Conservation (phyloP, 1,139 yeast species). For the Magnusiomyces suaveolens region DNA sequence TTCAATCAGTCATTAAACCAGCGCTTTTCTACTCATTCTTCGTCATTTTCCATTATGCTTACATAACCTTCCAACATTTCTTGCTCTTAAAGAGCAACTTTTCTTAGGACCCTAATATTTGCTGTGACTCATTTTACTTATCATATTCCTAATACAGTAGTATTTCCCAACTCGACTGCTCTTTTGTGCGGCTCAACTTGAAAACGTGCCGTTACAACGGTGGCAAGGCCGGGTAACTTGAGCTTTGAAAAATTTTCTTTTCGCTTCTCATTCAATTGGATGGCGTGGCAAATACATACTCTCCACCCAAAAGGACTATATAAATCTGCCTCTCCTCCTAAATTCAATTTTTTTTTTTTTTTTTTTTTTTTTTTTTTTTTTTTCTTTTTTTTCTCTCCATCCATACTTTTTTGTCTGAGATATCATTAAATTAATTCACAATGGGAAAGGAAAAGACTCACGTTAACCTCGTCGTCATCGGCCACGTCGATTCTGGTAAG, state of each 20-base stretch:
- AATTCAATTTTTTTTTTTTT: too few species aligned
- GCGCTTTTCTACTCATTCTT: too few species aligned
- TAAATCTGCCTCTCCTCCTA: conserved; percentile 5
- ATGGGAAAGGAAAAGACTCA: conserved; percentile 89
- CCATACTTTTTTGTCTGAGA: conserved; percentile 38
- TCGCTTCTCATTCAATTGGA: too few species aligned
- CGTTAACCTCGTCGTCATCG: conserved; percentile 98
- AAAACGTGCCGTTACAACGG: background rate
- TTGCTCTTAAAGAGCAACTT: too few species aligned
- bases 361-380: conserved; percentile 19
- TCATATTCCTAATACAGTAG: background rate
- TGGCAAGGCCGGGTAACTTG: background rate
- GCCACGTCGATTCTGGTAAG: conserved; percentile 99
- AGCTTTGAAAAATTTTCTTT: background rate
- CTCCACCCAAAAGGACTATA: background rate
- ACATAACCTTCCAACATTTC: too few species aligned
- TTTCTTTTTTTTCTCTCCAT: conserved; percentile 36
- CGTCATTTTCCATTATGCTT: too few species aligned
- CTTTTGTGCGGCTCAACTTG: too few species aligned
- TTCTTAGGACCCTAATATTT: background rate
- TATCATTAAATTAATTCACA: conserved; percentile 20
- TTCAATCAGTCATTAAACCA: too few species aligned
- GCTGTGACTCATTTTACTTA: background rate
- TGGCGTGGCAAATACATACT: background rate
- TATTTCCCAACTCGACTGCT: background rate